Evolutionary conservation across 2,329 filamentous ascomycete species (phyloP).

Genomic region (Verticillium nonalfalfae): DNA sequence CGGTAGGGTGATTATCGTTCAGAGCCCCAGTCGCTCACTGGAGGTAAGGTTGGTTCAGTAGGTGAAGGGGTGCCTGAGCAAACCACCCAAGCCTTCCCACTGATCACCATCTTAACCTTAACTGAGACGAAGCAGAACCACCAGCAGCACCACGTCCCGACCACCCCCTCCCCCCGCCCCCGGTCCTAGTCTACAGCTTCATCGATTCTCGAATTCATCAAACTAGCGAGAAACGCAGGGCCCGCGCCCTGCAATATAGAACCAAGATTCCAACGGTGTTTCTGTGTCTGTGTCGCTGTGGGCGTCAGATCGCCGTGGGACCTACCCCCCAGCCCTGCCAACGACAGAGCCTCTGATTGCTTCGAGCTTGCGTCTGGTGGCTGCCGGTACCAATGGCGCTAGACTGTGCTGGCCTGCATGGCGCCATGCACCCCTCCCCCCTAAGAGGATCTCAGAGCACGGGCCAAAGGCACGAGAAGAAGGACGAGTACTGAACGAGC

Average conservation of each 20-base stretch:
- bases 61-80: too few relatives aligned
- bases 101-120: too few relatives aligned
- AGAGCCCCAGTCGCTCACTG: too few relatives aligned
- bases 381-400: not conserved
- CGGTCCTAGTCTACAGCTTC: not conserved
- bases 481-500: not conserved
- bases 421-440: not conserved
- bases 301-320: not conserved
- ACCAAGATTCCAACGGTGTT: not conserved
- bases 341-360: not conserved
- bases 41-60: too few relatives aligned
- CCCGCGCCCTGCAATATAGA: not conserved
- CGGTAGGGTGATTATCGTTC: too few relatives aligned
- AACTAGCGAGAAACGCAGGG: not conserved
- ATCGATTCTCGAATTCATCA: not conserved
- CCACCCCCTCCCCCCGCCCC: not conserved
- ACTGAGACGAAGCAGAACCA: too few relatives aligned
- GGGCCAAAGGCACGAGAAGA: not conserved
- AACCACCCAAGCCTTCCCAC: too few relatives aligned
- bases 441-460: not conserved
- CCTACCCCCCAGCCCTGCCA: not conserved
- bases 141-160: not conserved
- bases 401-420: not conserved
- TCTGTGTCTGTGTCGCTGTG: not conserved
- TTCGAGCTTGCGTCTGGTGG: not conserved